Evolutionary conservation across 2,329 filamentous ascomycete genomes (phyloP), one percentile per base, ranked within the genome.

Genomic region (Ambrosiella cleistominuta): DNA sequence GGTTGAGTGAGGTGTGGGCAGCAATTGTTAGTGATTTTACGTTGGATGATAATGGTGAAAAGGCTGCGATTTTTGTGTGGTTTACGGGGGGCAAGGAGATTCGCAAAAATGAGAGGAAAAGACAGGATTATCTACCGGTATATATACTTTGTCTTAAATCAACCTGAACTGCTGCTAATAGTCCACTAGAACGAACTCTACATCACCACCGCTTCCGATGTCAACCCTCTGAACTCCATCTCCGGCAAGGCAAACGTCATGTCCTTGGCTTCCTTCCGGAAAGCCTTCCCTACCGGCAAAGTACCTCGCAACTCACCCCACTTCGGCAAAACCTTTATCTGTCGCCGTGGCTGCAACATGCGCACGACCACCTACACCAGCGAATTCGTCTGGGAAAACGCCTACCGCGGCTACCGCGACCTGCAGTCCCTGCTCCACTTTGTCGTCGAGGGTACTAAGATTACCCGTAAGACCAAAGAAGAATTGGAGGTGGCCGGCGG

Each of bases 81-180:
- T 96, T 98, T 67, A 89, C 87, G 0, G 88, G 87, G 0, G 86
- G 95, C 65, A 86, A 85, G 65, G 91, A 97, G 70, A 88, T 96
- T 61, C 80, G 84, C 36, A 93, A 87, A 65, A 85, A 83, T 66
- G 79, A 81, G 60, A 91, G 87, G 71, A 95, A 93, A 71, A 77
- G 88, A 65, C 77, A 74, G 11, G 93, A 98, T 70, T 88, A 81
- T 60, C 69, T 94, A 56, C 80, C 80, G 66, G 81, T 86, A 72
- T 60, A 71, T 64, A 27, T 11, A 17, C 7, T n/a, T 15, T 11
- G 11, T 6, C 49, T n/a, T 35, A 6, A 54, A 15, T 4, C 38
- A 39, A 51, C n/a, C 37, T 12, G 45, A n/a, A 11, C 17, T 51
- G 47, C 9, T 35, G 27, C 15, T 35, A 45, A 37, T 3, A 36